Percentiles rank a stretch among this genome's conserved stretches.
phyloP scores from a whole-genome alignment of 1,284 basidiomycete genomes.

The Heterobasidion occidentale region DNA sequence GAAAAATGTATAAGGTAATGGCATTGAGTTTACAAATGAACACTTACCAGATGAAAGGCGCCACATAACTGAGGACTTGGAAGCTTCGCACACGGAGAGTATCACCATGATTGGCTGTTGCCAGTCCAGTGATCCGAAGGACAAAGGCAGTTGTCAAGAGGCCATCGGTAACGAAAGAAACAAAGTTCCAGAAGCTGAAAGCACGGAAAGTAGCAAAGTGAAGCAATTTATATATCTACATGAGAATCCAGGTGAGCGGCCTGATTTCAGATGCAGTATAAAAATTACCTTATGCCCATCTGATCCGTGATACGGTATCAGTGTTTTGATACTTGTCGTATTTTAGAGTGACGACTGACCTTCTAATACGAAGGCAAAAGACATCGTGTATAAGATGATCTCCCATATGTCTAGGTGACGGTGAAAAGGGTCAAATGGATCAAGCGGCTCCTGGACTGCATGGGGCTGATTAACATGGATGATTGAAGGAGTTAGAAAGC shows the following conservation, averaged over 20 bases:
- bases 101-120: conserved; percentile 29
- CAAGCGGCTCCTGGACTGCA: conserved; percentile 64
- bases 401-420: conserved; percentile 70
- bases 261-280: not conserved
- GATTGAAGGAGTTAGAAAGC: conserved; percentile 2
- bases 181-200: conserved; percentile 76
- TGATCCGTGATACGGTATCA: conserved; percentile 16
- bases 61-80: conserved; percentile 80
- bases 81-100: conserved; percentile 65
- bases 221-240: conserved; percentile 57
- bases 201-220: conserved; percentile 63
- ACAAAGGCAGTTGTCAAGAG: conserved; percentile 69
- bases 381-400: conserved; percentile 68
- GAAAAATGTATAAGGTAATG: not conserved
- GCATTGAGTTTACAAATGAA: not conserved
- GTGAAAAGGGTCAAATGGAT: conserved; percentile 45
- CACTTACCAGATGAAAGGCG: conserved; percentile 78
- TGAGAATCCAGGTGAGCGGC: not conserved
- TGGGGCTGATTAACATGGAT: not conserved
- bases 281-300: conserved; percentile 58
- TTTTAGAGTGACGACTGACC: conserved; percentile 30
- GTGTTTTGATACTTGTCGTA: not conserved
- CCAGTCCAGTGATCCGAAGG: conserved; percentile 63
- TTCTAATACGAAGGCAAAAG: conserved; percentile 71
- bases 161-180: conserved; percentile 65